These are phyloP conservation scores for Orychophragmus violaceus DNA, from an alignment of 345 rosid genomes.

Conservation along the genomic window DNA sequence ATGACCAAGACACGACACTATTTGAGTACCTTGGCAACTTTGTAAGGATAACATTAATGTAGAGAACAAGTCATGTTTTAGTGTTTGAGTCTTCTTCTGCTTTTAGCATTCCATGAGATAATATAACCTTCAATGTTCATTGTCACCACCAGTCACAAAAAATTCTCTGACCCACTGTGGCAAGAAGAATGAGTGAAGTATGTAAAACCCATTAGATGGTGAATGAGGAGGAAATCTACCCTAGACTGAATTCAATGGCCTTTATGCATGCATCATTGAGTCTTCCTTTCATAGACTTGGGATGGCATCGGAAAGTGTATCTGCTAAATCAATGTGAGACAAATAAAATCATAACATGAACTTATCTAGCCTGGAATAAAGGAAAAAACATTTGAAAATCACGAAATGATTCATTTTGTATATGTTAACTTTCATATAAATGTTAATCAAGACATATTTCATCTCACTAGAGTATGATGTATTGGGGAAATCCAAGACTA, in stretches of 20 bases:
- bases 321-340: slow-evolving; percentile 33
- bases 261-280: slow-evolving; percentile 53
- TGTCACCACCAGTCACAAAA: slow-evolving; percentile 80
- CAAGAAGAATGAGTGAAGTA: slow-evolving; percentile 8
- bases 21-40: slow-evolving; percentile 71
- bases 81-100: slow-evolving; percentile 48
- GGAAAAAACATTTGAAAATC: not conserved
- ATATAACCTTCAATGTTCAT: slow-evolving; percentile 67
- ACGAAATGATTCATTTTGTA: not conserved
- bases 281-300: slow-evolving; percentile 59
- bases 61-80: slow-evolving; percentile 5
- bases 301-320: slow-evolving; percentile 70
- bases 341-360: no score
- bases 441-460: slow-evolving; percentile 40
- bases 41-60: not conserved
- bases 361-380: no score
- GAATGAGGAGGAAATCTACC: slow-evolving; percentile 9
- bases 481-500: slow-evolving; percentile 51
- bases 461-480: slow-evolving; percentile 35
- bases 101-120: slow-evolving; percentile 59
- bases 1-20: slow-evolving; percentile 42
- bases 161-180: slow-evolving; percentile 41
- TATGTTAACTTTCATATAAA: not conserved
- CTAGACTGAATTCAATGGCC: slow-evolving; percentile 47
- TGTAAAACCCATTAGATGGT: not conserved